Base-by-base conservation (phyloP, 495 filamentous ascomycete genomes). In the Zalerion maritima region DNA sequence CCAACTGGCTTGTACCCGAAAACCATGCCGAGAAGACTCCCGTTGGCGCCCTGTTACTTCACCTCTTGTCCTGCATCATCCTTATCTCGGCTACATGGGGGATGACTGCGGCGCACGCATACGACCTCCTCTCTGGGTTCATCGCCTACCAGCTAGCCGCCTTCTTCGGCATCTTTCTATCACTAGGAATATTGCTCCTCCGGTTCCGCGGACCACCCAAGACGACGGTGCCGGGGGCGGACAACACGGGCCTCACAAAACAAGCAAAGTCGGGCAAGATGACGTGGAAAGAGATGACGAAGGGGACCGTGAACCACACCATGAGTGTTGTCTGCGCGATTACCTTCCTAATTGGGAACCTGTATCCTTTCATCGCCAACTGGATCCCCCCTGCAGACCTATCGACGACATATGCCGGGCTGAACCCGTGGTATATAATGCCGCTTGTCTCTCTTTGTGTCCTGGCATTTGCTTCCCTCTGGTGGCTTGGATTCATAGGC, bases 61-160 rank as follows among this genome's bases (percentile, higher is more conserved):
- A 66, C 32, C 58, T 60, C 50, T n/a, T 52, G 4, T 54, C 49
- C 27, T 52, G 52, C 9, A 18, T 64, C 11, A 30, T 63, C 6
- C 38, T 66, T 2, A 40, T 62, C 21, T 29, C 43, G 3, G 39
- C 47, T 14, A 53, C 50, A 6, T 47, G 41, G 9, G 25, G 34
- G 14, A 28, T 32, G 10, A 15, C 26, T 5, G 36, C 51, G 1
- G n/a, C 15, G n/a, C 34, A 41, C 30, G 42, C 54, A 4, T 56
- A 53, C 28, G 16, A 22, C n/a, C 19, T 58, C 4, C 39, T 51
- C n/a, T 36, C 47, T 6, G 21, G 38, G 14, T 29, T 55, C 7
- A 50, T 48, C 33, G 35, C 40, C 14, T 58, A 49, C 34, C 24
- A 38, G 14, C 14, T 51, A 2, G 36, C 44, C 11, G 19, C 40